Base-by-base conservation (phyloP, 1,139 yeast genomes). In the Geotrichum siamense region DNA sequence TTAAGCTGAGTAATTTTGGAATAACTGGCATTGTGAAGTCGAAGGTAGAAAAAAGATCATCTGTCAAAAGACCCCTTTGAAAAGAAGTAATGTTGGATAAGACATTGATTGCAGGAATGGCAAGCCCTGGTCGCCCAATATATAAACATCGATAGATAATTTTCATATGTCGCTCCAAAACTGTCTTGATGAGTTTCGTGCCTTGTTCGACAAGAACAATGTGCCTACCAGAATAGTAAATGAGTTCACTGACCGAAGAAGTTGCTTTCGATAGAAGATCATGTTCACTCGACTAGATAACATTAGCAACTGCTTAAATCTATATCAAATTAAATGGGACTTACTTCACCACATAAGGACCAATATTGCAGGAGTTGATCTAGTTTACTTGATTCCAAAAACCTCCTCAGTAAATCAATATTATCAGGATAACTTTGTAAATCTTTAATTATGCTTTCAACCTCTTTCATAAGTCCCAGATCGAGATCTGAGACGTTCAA, bases 111-210 rank as follows among this genome's bases (percentile, higher is more conserved):
- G 75, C 71, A 0, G 94, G 82, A 45, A 74, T 78, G 1, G 91
- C 76, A 9, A 77, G 64, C 1, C 75, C 67, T 0, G 82, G 76
- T 51, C 79, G 74, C 53, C 72, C 63, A 48, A 77, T 74, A 49
- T 72, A 75, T 37, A 87, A 65, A 20, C 83, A 79, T 54, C 94
- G 70, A 61, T 83, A 84, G 3, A 87, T 66, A 19, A 78, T 73
- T 54, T 80, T 82, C 39, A 74, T 60, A 56, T 82, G 75, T 44
- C 70, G 72, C 1, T 70, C 68, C 16, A 86, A 61, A 8, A 86
- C 63, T 17, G 73, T 73, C 28, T 60, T 51, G 29, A 59, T 70
- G 47, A 80, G 74, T 40, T 76, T 61, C 4, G 65, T 63, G 2
- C 64, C 68, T 21, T 51, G 44, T 27, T 50, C 53, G 8, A 49